phyloP scores from a whole-genome alignment of 495 filamentous ascomycete species.

The Aspergillus incahuasiensis region DNA sequence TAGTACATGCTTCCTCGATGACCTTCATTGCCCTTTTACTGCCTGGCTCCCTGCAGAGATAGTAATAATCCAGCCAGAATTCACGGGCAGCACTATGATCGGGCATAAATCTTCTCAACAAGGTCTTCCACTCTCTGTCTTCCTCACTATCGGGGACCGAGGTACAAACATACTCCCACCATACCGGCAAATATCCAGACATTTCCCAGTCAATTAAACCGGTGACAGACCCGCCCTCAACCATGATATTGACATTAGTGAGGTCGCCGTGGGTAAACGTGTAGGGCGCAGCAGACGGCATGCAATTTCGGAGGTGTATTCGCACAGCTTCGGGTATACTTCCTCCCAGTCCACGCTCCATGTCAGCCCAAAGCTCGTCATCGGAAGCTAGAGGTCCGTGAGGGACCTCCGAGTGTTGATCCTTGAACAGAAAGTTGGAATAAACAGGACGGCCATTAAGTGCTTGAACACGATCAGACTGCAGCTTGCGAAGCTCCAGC shows the following conservation, averaged over 20 bases:
- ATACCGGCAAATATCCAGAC: slow-evolving; percentile 25
- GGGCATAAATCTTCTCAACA: slow-evolving; percentile 21
- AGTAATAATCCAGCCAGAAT: slow-evolving; percentile 20
- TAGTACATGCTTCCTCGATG: no score
- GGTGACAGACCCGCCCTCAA: slow-evolving; percentile 19
- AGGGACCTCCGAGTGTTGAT: neutral
- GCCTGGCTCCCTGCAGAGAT: slow-evolving; percentile 1
- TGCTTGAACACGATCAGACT: slow-evolving; percentile 23
- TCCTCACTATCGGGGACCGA: slow-evolving; percentile 13
- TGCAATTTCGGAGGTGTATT: neutral
- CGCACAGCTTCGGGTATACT: slow-evolving; percentile 17
- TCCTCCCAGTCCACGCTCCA: slow-evolving; percentile 18
- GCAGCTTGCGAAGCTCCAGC: slow-evolving; percentile 25
- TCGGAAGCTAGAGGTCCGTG: slow-evolving; percentile 27
- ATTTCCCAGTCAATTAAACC: slow-evolving; percentile 26
- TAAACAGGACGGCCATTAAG: slow-evolving; percentile 6
- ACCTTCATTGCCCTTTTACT: neutral
- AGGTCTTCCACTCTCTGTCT: slow-evolving; percentile 24
- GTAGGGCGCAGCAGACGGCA: slow-evolving; percentile 27
- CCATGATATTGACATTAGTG: slow-evolving; percentile 33
- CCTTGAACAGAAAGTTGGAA: slow-evolving; percentile 1
- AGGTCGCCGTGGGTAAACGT: slow-evolving; percentile 37
- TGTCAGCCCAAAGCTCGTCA: slow-evolving; percentile 29
- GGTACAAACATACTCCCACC: slow-evolving; percentile 24
- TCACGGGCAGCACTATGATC: slow-evolving; percentile 20